phyloP scores from a whole-genome alignment of 108 stramenopile genomes.

The Skeletonema potamos region DNA sequence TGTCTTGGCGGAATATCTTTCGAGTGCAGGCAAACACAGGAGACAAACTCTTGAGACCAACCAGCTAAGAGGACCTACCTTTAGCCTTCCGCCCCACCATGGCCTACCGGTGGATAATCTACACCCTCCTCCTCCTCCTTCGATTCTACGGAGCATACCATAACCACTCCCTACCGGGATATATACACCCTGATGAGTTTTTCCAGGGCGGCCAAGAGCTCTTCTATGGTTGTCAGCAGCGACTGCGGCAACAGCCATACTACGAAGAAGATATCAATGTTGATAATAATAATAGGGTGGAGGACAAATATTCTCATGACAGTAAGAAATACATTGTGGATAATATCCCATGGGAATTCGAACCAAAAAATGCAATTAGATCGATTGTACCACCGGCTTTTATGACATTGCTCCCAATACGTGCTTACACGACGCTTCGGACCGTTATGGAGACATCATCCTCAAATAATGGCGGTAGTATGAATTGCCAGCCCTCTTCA shows the following conservation, averaged over 20 bases:
- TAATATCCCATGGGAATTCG: constrained; percentile 77
- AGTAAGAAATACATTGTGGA: constrained; percentile 12
- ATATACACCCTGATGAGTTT: constrained; percentile 87
- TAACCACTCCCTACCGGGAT: constrained; percentile 52
- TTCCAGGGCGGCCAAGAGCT: constrained; percentile 85
- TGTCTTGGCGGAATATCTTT: too few relatives aligned
- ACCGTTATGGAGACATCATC: not conserved
- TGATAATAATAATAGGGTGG: not conserved
- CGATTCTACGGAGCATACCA: constrained; percentile 43
- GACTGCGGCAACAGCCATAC: not conserved
- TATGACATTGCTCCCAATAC: constrained; percentile 68
- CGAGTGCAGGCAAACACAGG: too few relatives aligned
- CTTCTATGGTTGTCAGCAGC: constrained; percentile 56
- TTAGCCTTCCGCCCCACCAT: not conserved
- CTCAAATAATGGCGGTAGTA: not conserved
- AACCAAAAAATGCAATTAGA: constrained; percentile 71
- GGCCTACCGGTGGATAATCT: constrained; percentile 22
- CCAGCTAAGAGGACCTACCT: too few relatives aligned
- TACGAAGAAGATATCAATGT: not conserved
- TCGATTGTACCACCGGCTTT: constrained; percentile 69
- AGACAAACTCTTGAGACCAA: too few relatives aligned
- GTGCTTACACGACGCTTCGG: constrained; percentile 37
- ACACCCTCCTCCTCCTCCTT: constrained; percentile 30
- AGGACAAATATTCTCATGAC: not conserved
- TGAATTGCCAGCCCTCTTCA: not conserved